These are phyloP conservation scores for Fennellomyces sp. DNA, from an alignment of 371 early-diverging fungal genomes.

Conservation along the genomic window DNA sequence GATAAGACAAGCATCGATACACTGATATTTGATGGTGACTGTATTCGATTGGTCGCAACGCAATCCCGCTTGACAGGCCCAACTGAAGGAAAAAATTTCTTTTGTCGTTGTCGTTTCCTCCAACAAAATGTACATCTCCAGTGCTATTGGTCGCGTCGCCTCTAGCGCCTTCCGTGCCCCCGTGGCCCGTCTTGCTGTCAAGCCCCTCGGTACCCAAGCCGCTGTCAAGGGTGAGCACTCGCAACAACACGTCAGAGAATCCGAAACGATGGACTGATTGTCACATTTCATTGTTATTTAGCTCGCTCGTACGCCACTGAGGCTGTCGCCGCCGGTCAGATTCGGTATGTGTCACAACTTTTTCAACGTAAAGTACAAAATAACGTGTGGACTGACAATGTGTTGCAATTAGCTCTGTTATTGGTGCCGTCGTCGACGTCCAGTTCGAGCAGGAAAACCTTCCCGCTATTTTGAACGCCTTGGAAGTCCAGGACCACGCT, in stretches of 20 bases:
- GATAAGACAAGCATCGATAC: no score
- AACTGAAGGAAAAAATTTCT: no score
- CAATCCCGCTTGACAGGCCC: no score
- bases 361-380: no score
- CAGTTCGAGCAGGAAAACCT: constrained; percentile 93
- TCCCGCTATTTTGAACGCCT: constrained; percentile 95
- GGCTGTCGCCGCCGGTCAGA: constrained; percentile 41
- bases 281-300: constrained; percentile 4
- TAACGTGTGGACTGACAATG: no score
- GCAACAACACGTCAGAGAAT: no score
- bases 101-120: constrained; percentile 7
- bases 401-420: constrained; percentile 54
- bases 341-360: constrained; percentile 59
- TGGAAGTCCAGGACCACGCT: constrained; percentile 87
- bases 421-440: constrained; percentile 99
- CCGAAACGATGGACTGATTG: no score
- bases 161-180: constrained; percentile 35
- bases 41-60: no score
- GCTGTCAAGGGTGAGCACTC: background rate
- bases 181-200: constrained; percentile 21
- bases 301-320: constrained; percentile 45
- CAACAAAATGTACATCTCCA: constrained; percentile 27
- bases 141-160: constrained; percentile 39
- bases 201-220: constrained; percentile 27
- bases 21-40: no score